phyloP scores from a whole-genome alignment of 371 early-diverging fungal species.

The Mortierella sp. region DNA sequence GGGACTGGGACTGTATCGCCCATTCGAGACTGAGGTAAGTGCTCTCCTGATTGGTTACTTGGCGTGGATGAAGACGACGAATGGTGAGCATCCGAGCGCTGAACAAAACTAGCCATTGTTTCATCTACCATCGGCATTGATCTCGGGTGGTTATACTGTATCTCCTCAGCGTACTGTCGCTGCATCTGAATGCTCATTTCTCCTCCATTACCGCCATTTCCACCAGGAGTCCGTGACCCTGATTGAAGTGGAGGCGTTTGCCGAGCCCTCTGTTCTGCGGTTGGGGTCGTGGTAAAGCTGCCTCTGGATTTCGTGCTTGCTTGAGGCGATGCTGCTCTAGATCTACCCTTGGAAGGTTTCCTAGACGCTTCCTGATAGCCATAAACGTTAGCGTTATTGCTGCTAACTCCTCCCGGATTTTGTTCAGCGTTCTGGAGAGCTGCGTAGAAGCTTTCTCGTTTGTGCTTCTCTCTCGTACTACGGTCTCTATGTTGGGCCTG shows the following conservation, averaged over 20 bases:
- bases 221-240: constrained; percentile 38
- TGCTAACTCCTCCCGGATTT: not conserved
- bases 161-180: constrained; percentile 41
- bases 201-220: constrained; percentile 1
- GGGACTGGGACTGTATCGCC: constrained; percentile 31
- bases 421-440: constrained; percentile 24
- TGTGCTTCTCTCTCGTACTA: constrained; percentile 39
- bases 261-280: constrained; percentile 18
- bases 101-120: constrained; percentile 16
- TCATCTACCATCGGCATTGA: constrained; percentile 25
- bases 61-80: constrained; percentile 32
- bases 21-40: constrained; percentile 1
- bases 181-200: constrained; percentile 6
- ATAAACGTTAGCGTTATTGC: not conserved
- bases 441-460: constrained; percentile 52
- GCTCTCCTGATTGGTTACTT: constrained; percentile 27
- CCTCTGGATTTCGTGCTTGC: constrained; percentile 32
- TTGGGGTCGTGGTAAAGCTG: constrained; percentile 27
- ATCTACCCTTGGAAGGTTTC: constrained; percentile 9
- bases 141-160: constrained; percentile 24
- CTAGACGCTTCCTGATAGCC: constrained; percentile 21
- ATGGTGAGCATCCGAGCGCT: constrained; percentile 17
- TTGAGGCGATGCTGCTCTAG: constrained; percentile 36
- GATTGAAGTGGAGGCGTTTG: constrained; percentile 38
- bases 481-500: constrained; percentile 17